These are phyloP conservation scores for Trifolium repens DNA, from an alignment of 306 rosid genomes.

Conservation along the genomic window DNA sequence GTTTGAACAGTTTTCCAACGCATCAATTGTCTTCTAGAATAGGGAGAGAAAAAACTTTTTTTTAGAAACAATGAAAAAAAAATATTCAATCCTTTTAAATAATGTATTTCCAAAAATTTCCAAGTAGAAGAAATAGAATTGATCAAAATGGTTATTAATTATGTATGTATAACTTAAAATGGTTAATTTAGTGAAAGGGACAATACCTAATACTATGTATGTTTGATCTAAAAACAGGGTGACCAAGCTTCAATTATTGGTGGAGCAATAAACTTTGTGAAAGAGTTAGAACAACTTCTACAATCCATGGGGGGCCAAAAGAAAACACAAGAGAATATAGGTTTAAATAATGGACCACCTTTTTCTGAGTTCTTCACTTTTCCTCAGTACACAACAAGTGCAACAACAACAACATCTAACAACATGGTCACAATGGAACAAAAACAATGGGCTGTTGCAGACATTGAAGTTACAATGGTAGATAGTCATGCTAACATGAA, in stretches of 20 bases:
- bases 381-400: conserved; percentile 77
- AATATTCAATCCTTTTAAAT: too few relatives aligned
- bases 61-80: too few relatives aligned
- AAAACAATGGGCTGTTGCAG: conserved; percentile 57
- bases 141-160: too few relatives aligned
- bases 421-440: conserved; percentile 27
- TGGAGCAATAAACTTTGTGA: conserved; percentile 91
- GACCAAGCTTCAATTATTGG: conserved; percentile 97
- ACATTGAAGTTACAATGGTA: conserved; percentile 88
- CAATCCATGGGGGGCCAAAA: conserved; percentile 65
- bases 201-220: neutral
- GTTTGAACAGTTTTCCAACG: too few relatives aligned
- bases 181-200: neutral
- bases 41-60: too few relatives aligned
- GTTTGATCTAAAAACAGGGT: conserved; percentile 54
- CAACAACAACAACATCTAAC: conserved; percentile 29
- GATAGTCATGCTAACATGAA: conserved; percentile 87
- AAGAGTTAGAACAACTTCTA: conserved; percentile 77
- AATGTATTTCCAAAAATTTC: too few relatives aligned
- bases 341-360: conserved; percentile 31
- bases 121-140: too few relatives aligned
- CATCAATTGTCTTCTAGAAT: too few relatives aligned
- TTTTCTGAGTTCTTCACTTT: conserved; percentile 76
- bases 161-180: neutral
- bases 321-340: conserved; percentile 33